Conservation (phyloP, 169 alveolate species). For the Amoebophrya sp. region DNA sequence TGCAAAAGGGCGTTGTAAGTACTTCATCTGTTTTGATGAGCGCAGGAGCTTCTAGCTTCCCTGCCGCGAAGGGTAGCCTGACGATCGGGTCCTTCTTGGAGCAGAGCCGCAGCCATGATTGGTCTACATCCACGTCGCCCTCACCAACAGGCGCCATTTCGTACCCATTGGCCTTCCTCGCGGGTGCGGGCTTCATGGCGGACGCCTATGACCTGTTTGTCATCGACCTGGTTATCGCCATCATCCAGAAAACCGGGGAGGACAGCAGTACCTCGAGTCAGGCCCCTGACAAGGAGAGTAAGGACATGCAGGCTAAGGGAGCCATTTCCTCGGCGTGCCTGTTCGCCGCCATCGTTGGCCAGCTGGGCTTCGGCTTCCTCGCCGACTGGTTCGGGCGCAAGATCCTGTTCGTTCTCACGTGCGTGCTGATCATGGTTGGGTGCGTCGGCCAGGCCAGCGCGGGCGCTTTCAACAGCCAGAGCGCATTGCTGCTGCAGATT, state of each 20-base stretch:
- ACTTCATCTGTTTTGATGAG: no score
- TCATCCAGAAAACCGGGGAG: not conserved
- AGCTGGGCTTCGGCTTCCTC: not conserved
- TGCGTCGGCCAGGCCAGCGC: not conserved
- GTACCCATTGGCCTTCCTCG: not conserved
- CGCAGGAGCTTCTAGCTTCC: no score
- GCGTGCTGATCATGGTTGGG: not conserved
- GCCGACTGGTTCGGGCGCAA: not conserved
- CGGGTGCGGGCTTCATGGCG: not conserved
- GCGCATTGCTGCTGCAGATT: not conserved
- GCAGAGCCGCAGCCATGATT: no score
- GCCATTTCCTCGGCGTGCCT: not conserved
- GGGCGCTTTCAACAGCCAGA: not conserved
- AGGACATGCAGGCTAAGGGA: not conserved
- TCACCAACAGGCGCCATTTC: no score
- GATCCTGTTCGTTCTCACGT: not conserved
- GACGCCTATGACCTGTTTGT: not conserved
- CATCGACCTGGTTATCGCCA: not conserved
- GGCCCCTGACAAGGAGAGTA: not conserved
- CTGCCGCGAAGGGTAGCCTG: no score
- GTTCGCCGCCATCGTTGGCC: not conserved
- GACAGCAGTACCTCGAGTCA: no score
- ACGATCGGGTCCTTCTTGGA: no score
- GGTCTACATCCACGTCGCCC: no score
- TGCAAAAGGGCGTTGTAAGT: no score